Base-by-base conservation (phyloP, 768 basidiomycete species). In the Boletus insuetus region DNA sequence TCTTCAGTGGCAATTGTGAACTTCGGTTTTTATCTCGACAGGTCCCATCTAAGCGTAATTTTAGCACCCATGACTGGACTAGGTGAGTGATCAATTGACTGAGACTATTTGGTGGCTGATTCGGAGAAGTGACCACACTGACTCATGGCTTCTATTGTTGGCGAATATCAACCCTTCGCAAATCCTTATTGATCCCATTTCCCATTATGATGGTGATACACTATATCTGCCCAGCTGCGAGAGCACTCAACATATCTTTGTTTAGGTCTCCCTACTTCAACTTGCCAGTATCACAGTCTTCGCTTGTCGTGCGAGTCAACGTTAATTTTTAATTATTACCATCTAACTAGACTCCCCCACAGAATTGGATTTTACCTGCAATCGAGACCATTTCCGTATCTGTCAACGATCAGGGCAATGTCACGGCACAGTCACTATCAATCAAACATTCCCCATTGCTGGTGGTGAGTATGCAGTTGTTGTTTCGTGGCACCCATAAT, bases 131-230 rank as follows among this genome's bases (percentile, higher is more conserved):
- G 14, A 57, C 58, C 9, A 53, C 51, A 8, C 3, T 60, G 20
- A 57, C 56, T 2, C 66, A 68, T 12, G 49, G 61, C 6, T 66
- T 66, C 34, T 61, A 49, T 50, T 66, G 61, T 37, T 68, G 65
- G 67, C 44, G 58, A 50, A 60, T 66, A 53, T 42, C 51, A 20
- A 42, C 26, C 9, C 47, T 66, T 19, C 29, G 29, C 6, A 47
- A 12, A 35, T 56, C 22, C 1, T 17, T 8, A 26, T 6, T 51
- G 26, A 11, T 66, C 1, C 11, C 31, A 13, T 2, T 54, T 48
- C 41, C 41, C 1, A 60, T 67, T 7, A 58, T 64, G 56, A 55
- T 49, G 64, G 66, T 66, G 19, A 49, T 31, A 4, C 9, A 40
- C 9, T 2, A 22, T 12, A 22, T 29, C 11, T 3, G 6, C n/a